phyloP scores from a whole-genome alignment of 176 grass and related monocot genomes.

The Cenchrus americanus region DNA sequence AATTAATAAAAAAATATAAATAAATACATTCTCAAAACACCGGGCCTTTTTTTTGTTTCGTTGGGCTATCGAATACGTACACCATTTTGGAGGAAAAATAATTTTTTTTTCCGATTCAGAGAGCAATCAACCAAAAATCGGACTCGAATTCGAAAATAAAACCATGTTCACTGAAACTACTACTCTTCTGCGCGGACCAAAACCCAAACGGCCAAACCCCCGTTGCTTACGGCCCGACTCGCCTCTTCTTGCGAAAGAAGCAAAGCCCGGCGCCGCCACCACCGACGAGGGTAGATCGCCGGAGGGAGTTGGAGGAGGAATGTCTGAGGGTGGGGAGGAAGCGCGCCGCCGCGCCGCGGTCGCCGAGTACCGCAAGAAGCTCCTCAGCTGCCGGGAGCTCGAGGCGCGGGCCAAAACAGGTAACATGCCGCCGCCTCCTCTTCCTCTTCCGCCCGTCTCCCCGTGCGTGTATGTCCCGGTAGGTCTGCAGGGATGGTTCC shows the following conservation, averaged over 20 bases:
- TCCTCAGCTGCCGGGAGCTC: slow-evolving; percentile 85
- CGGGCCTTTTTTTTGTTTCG: too few species aligned
- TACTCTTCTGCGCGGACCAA: background rate
- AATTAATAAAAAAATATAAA: too few species aligned
- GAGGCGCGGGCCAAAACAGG: slow-evolving; percentile 73
- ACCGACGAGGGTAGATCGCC: background rate
- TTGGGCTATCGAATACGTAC: too few species aligned
- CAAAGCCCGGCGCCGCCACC: slow-evolving; percentile 21
- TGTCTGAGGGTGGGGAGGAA: slow-evolving; percentile 58
- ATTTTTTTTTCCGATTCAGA: background rate
- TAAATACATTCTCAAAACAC: too few species aligned
- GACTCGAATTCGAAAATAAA: background rate
- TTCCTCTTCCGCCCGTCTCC: background rate
- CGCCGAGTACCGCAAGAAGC: slow-evolving; percentile 82
- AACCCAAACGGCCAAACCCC: background rate
- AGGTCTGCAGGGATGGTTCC: background rate
- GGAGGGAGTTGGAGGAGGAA: background rate
- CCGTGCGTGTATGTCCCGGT: background rate
- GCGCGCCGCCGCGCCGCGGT: slow-evolving; percentile 38
- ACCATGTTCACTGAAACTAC: background rate
- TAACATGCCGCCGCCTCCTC: slow-evolving; percentile 1
- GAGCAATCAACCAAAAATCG: background rate
- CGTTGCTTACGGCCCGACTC: background rate
- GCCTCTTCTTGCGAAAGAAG: slow-evolving; percentile 42
- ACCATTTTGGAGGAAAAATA: too few species aligned